Conservation (phyloP, 2,329 filamentous ascomycete species). For the Alternaria dauci region DNA sequence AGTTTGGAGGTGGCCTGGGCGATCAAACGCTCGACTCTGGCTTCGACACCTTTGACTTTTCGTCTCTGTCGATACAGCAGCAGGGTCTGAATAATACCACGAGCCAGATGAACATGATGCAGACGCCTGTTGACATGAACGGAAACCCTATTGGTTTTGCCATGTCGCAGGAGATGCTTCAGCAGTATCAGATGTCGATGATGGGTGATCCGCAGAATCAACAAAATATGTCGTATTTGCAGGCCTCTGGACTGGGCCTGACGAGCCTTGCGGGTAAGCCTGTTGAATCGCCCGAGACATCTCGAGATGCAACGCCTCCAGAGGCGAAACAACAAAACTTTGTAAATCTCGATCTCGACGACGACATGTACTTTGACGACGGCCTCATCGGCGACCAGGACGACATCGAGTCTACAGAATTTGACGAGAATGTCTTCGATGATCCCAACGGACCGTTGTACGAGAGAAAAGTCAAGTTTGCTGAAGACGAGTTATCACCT, state of each 20-base stretch:
- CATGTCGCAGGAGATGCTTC: constrained; percentile 37
- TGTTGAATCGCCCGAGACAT: constrained; percentile 17
- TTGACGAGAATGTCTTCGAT: constrained; percentile 79
- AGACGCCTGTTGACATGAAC: constrained; percentile 40
- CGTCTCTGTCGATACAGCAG: constrained; percentile 39
- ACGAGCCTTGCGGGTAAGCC: constrained; percentile 21
- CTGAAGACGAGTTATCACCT: constrained; percentile 25
- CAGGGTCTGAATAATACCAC: constrained; percentile 21
- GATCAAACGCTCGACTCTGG: constrained; percentile 38
- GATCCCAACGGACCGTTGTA: constrained; percentile 54
- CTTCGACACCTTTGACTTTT: constrained; percentile 47
- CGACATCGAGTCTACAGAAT: constrained; percentile 61
- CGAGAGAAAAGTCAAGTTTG: constrained; percentile 58
- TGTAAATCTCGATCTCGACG: constrained; percentile 39
- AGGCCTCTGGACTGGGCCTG: constrained; percentile 28
- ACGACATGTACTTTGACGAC: constrained; percentile 75
- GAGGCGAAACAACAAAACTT: constrained; percentile 19
- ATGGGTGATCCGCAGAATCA: neutral
- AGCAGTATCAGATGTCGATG: constrained; percentile 25
- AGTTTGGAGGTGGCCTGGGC: constrained; percentile 36
- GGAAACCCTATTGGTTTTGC: constrained; percentile 47
- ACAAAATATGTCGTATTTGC: neutral
- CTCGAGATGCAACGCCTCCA: constrained; percentile 8
- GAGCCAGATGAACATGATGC: constrained; percentile 29
- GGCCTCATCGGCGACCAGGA: constrained; percentile 65